Conservation (phyloP, 1,284 basidiomycete species). For the Rhodofomes roseus region DNA sequence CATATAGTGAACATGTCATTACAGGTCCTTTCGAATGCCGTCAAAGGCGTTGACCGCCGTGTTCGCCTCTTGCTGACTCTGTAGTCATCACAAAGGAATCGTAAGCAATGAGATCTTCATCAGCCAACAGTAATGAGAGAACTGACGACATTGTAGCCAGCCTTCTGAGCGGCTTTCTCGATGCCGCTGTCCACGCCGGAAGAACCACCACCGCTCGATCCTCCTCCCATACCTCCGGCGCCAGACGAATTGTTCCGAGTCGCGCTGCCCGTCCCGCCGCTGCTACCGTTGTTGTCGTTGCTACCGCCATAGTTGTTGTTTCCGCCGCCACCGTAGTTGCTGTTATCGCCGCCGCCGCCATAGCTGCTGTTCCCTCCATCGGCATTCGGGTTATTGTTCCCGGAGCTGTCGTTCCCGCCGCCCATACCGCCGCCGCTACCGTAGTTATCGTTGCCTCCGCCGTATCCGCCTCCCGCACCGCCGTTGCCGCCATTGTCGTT, state of each 20-base stretch:
- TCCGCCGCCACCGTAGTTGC: neutral
- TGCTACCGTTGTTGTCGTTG: slow-evolving; percentile 7
- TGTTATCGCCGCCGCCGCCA: slow-evolving; percentile 16
- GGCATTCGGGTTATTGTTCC: slow-evolving; percentile 2
- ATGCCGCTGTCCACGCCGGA: slow-evolving; percentile 37
- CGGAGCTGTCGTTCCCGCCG: slow-evolving; percentile 6
- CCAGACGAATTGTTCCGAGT: too few species aligned
- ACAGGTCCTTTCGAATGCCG: neutral
- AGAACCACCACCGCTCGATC: slow-evolving; percentile 3
- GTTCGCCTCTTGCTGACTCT: neutral
- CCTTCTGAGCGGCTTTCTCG: slow-evolving; percentile 36
- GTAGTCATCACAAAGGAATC: neutral
- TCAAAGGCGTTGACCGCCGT: neutral
- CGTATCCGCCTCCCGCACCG: neutral
- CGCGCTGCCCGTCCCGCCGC: slow-evolving; percentile 4
- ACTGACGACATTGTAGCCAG: slow-evolving; percentile 46
- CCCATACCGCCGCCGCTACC: slow-evolving; percentile 3
- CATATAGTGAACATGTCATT: neutral
- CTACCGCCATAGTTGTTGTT: slow-evolving; percentile 6
- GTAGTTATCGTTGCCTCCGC: neutral
- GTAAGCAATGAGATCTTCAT: neutral
- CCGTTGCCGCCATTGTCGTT: neutral
- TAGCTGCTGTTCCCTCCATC: slow-evolving; percentile 11
- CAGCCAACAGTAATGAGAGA: neutral
- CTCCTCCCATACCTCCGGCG: slow-evolving; percentile 31